Conservation (phyloP, 164 flowering plant species). For the Vitis rotundifolia region DNA sequence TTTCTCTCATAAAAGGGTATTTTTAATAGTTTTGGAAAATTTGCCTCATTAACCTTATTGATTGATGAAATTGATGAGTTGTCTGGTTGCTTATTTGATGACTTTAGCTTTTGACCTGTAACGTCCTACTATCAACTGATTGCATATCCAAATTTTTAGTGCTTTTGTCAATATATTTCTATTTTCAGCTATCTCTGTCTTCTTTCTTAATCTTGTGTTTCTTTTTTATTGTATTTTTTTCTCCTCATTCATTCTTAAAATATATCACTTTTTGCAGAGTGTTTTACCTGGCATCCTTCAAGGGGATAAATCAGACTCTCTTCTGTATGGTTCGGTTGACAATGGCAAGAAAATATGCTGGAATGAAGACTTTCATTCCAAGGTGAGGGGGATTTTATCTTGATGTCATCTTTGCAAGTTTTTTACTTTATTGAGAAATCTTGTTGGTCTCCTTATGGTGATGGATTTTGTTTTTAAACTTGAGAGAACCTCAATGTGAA, state of each 20-base stretch:
- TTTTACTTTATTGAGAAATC: neutral
- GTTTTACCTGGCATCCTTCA: constrained; percentile 99
- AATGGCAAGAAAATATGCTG: constrained; percentile 99
- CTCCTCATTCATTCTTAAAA: too few species aligned
- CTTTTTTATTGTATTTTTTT: too few species aligned
- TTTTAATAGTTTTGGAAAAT: neutral
- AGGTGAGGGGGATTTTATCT: constrained; percentile 47
- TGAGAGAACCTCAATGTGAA: too few species aligned
- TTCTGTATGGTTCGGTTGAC: constrained; percentile 98
- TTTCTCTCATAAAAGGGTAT: too few species aligned
- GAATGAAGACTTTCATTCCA: constrained; percentile 93
- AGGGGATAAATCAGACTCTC: constrained; percentile 98
- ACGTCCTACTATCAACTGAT: neutral
- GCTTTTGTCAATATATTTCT: neutral
- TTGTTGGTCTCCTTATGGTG: neutral
- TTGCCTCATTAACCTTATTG: neutral
- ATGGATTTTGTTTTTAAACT: too few species aligned
- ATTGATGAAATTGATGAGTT: neutral
- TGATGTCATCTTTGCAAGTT: neutral
- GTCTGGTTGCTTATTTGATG: neutral
- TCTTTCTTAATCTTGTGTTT: neutral
- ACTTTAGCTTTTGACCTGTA: neutral
- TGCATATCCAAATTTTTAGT: neutral
- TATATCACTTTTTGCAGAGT: constrained; percentile 52
- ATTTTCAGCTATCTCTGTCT: neutral